phyloP scores from a whole-genome alignment of 2,329 filamentous ascomycete genomes.

The Graphilbum fragrans region DNA sequence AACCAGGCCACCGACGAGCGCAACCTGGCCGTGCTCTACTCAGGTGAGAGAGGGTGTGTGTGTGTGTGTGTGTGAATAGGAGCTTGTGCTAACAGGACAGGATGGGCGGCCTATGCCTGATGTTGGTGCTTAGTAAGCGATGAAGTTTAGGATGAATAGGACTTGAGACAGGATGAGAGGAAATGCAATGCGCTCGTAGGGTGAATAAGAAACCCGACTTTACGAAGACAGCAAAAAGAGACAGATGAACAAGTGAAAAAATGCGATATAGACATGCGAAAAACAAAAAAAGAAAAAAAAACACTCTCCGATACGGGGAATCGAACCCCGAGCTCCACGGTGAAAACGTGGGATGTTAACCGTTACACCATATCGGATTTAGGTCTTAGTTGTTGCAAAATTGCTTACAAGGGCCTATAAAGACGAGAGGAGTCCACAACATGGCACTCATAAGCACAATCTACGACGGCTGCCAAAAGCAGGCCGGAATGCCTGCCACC shows the following conservation, averaged over 20 bases:
- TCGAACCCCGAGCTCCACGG: neutral
- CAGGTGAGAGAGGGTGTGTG: slow-evolving; percentile 32
- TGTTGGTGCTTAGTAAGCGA: no score
- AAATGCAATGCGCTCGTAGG: no score
- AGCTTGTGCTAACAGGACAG: slow-evolving; percentile 2
- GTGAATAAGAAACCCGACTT: no score
- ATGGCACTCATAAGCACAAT: no score
- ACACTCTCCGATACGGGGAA: neutral
- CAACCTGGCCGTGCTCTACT: slow-evolving; percentile 84
- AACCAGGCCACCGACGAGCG: slow-evolving; percentile 89
- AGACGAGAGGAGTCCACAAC: no score
- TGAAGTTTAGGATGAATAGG: no score
- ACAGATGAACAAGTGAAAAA: no score
- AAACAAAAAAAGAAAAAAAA: neutral
- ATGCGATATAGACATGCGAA: neutral
- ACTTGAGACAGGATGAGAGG: no score
- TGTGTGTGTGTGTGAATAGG: neutral
- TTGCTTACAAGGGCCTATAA: neutral
- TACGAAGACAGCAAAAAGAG: no score
- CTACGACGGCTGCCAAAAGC: no score
- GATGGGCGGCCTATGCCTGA: slow-evolving; percentile 12
- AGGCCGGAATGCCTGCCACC: no score
- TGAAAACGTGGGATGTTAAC: neutral
- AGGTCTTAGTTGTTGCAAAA: neutral
- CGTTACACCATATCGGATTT: neutral